Conservation (phyloP, 108 stramenopile species). For the Nitzschia inconspicua region DNA sequence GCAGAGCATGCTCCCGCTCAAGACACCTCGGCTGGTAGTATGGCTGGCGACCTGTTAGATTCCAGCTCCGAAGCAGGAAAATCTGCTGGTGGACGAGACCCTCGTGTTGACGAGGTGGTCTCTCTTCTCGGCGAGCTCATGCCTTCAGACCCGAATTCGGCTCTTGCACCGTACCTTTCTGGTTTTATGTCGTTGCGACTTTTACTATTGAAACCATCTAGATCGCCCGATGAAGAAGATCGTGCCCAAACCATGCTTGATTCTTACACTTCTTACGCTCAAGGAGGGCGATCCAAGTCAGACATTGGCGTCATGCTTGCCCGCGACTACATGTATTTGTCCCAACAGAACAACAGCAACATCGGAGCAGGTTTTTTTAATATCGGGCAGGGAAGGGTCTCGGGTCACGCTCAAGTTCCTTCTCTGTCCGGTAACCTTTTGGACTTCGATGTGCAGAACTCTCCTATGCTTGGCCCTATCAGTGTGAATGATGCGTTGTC, state of each 20-base stretch:
- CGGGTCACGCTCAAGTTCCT: conserved; percentile 6
- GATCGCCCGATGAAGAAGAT: conserved; percentile 63
- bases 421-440: conserved; percentile 29
- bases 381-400: conserved; percentile 30
- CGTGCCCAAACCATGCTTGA: conserved; percentile 66
- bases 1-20: conserved; percentile 14
- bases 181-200: conserved; percentile 85
- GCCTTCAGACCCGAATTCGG: conserved; percentile 77
- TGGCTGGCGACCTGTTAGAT: conserved; percentile 13
- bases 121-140: conserved; percentile 81
- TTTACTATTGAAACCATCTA: conserved; percentile 52
- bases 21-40: neutral
- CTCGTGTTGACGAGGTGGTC: conserved; percentile 61
- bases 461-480: conserved; percentile 53
- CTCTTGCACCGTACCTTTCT: conserved; percentile 58
- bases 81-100: conserved; percentile 23
- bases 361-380: conserved; percentile 30
- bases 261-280: conserved; percentile 76
- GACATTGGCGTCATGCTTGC: conserved; percentile 87
- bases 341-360: conserved; percentile 39
- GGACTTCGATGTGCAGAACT: conserved; percentile 43
- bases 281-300: conserved; percentile 51
- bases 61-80: conserved; percentile 12
- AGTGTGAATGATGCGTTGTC: conserved; percentile 38
- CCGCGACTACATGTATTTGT: conserved; percentile 82